These are phyloP conservation scores for Apiotrichum gracile DNA, from an alignment of 1,284 basidiomycete genomes.

Conservation along the genomic window DNA sequence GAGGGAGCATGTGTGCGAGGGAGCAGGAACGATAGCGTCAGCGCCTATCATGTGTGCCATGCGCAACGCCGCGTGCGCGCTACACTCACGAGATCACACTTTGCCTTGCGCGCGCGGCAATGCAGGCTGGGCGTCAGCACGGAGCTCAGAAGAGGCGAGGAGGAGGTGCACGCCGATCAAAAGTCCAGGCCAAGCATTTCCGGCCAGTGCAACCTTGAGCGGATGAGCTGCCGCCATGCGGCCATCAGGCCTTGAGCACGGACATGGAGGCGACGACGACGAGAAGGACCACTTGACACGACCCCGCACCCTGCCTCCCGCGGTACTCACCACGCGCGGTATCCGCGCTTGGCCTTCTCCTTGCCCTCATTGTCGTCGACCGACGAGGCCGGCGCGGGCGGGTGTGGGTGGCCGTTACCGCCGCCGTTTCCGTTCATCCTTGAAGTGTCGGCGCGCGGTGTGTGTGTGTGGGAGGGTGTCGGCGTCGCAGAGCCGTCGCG, in stretches of 20 bases:
- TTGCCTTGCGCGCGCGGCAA: constrained; percentile 38
- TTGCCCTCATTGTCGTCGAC: constrained; percentile 6
- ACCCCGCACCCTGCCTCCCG: too few species aligned
- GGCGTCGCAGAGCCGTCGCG: too few species aligned
- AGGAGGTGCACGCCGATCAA: too few species aligned
- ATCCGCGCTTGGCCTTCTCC: constrained; percentile 32
- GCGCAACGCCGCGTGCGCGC: neutral
- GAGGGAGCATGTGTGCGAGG: too few species aligned
- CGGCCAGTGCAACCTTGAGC: too few species aligned
- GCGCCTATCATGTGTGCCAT: neutral
- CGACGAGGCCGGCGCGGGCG: neutral
- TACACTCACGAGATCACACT: constrained; percentile 35
- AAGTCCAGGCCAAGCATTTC: too few species aligned
- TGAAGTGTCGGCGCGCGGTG: too few species aligned
- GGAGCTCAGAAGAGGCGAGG: neutral
- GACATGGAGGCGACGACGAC: too few species aligned
- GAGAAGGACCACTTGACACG: too few species aligned
- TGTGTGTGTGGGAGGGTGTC: too few species aligned
- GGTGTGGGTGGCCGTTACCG: neutral
- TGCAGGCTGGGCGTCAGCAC: constrained; percentile 26
- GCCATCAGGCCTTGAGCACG: too few species aligned
- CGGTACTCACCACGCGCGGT: constrained; percentile 43
- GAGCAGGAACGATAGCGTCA: too few species aligned
- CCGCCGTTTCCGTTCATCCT: neutral
- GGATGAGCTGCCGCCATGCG: neutral